Conservation (phyloP, 2,329 filamentous ascomycete species). For the Nothopassalora personata region DNA sequence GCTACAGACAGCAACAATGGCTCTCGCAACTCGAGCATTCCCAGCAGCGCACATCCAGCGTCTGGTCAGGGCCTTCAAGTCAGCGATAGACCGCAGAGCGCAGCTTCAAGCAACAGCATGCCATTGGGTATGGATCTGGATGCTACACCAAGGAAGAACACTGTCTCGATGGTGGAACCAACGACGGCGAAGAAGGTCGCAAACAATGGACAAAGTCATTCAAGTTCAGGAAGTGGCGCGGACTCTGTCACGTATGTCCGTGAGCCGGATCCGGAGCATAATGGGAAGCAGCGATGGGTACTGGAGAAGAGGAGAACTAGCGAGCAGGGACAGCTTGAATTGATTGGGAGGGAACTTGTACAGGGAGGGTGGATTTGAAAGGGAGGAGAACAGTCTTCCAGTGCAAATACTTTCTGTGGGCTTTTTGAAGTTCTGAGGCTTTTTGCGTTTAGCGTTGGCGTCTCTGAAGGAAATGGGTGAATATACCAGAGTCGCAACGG, state of each 20-base stretch:
- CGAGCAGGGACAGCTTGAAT: conserved; percentile 59
- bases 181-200: conserved; percentile 20
- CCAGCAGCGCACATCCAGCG: conserved; percentile 7
- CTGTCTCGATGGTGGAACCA: conserved; percentile 8
- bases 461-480: background rate
- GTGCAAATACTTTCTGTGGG: background rate
- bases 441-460: background rate
- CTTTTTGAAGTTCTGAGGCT: background rate
- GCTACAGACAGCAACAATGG: conserved; percentile 20
- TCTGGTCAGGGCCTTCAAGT: conserved; percentile 3
- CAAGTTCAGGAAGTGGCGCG: conserved; percentile 47
- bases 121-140: conserved; percentile 17
- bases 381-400: background rate
- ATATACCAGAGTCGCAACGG: background rate
- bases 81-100: conserved; percentile 17
- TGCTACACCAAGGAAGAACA: conserved; percentile 19
- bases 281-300: conserved; percentile 58
- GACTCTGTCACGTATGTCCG: conserved; percentile 65
- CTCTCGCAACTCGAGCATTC: conserved; percentile 14
- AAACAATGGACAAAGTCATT: conserved; percentile 10
- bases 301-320: conserved; percentile 62
- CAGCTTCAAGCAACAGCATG: conserved; percentile 12
- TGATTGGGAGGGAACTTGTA: conserved; percentile 61
- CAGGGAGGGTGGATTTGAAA: conserved; percentile 46
- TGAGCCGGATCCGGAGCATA: conserved; percentile 56